phyloP scores from a whole-genome alignment of 2,329 filamentous ascomycete species.

The Hymenoscyphus fructigenus region DNA sequence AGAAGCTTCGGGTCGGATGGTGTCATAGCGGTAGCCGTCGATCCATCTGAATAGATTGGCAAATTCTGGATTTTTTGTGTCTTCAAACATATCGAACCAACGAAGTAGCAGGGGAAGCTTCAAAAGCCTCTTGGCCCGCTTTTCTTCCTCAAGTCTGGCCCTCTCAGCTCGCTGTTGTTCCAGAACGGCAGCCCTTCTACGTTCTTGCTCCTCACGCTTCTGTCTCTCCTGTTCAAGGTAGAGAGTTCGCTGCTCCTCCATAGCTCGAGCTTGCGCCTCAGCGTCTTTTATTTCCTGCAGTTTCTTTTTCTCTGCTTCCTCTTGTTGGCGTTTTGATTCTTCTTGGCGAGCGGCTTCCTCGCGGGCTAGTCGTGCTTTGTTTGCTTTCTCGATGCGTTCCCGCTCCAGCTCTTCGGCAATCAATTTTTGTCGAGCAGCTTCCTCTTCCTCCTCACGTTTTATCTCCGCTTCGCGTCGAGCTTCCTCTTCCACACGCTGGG shows the following conservation, averaged over 20 bases:
- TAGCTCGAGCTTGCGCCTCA: slow-evolving; percentile 27
- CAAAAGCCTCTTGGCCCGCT: slow-evolving; percentile 53
- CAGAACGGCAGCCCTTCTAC: slow-evolving; percentile 30
- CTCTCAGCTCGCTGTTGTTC: slow-evolving; percentile 50
- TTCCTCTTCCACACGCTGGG: slow-evolving; percentile 39
- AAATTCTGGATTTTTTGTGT: slow-evolving; percentile 51
- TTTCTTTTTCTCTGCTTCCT: slow-evolving; percentile 33
- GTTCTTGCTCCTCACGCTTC: slow-evolving; percentile 41
- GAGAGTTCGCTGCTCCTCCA: slow-evolving; percentile 39
- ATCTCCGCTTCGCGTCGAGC: slow-evolving; percentile 38
- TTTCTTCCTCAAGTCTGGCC: slow-evolving; percentile 49
- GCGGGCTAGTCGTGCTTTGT: slow-evolving; percentile 27
- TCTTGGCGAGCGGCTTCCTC: slow-evolving; percentile 36
- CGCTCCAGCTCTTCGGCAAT: slow-evolving; percentile 24
- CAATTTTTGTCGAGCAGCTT: slow-evolving; percentile 13
- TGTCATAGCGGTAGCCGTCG: slow-evolving; percentile 63
- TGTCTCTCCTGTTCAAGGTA: slow-evolving; percentile 36
- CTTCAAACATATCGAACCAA: slow-evolving; percentile 55
- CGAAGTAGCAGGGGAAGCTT: slow-evolving; percentile 60
- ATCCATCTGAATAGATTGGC: slow-evolving; percentile 56
- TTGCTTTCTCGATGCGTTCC: slow-evolving; percentile 30
- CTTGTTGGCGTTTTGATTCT: slow-evolving; percentile 35
- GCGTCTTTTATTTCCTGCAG: slow-evolving; percentile 31
- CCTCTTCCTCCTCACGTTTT: slow-evolving; percentile 9
- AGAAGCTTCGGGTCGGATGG: slow-evolving; percentile 53